Base-by-base conservation (phyloP, 179 eudicot species). In the Beta macrorhiza region DNA sequence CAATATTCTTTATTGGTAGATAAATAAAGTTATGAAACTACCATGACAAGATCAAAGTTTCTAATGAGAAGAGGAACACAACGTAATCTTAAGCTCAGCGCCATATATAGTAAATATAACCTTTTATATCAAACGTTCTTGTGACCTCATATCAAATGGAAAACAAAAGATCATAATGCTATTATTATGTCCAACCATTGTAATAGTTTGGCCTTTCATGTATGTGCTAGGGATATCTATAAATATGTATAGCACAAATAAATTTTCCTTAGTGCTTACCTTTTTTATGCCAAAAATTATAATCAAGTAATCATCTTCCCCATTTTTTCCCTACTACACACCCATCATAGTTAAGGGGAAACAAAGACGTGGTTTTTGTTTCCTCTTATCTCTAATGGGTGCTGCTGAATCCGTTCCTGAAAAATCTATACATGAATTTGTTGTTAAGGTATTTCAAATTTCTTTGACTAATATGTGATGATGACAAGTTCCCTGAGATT, bases 401-500 rank as follows among this genome's bases (percentile, higher is more conserved):
- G 88, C 87, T 63, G 75, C 90, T 81, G 74, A 90, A 78, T 91
- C 97, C 25, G 84, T 90, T 72, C 88, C 94, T 58, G 58, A 91
- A 78, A 87, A 83, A 73, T 89, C 97, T 4, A 75, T 92, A 45
- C 90, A 92, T 53, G 93, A 92, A 56, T 92, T 92, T 82, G 83
- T 87, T 4, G 93, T 92, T 77, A 91, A 93, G 94, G 97, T 92
- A 83, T 5, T 25, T 57, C 12, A 0, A 47, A 22, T 67, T 49
- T 49, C 10, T 49, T 49, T 49, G 53, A 37, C 42, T 37, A 37
- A 37, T 37, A 37, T 37, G 42, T 37, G 42, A 3, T 37, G 42
- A 37, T 37, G 42, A 37, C 42, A 37, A 37, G 42, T 37, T 37
- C 42, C 42, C 42, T 37, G 42, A 37, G 3, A 37, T 1, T 37